Conservation (phyloP, 345 rosid genomes). For the Ailanthus altissimus region DNA sequence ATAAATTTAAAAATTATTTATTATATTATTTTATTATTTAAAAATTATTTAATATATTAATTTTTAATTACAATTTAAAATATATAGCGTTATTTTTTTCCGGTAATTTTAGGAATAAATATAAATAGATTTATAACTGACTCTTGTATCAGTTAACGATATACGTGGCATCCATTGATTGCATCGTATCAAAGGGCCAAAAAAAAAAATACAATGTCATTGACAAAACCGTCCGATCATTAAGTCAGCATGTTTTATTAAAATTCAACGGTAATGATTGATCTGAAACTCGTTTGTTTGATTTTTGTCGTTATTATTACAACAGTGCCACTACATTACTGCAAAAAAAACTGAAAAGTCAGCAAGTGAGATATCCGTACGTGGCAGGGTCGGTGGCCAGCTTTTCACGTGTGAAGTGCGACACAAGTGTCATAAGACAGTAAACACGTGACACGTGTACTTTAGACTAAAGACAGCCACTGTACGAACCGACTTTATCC, state of each 20-base stretch:
- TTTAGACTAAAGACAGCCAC: background rate
- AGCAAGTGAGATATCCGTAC: background rate
- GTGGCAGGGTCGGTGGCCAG: background rate
- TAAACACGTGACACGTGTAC: background rate
- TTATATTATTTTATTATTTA: no score
- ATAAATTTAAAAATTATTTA: no score
- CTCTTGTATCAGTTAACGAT: background rate
- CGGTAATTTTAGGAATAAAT: no score
- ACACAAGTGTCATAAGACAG: background rate
- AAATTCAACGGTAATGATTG: background rate
- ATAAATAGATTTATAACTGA: no score
- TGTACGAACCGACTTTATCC: background rate
- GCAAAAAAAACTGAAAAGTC: no score
- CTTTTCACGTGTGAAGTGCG: background rate
- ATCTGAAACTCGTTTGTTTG: background rate
- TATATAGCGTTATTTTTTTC: no score
- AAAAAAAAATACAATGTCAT: no score
- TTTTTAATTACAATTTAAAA: no score
- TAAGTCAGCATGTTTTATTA: background rate
- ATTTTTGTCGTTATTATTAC: background rate
- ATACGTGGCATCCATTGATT: background rate
- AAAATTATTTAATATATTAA: no score
- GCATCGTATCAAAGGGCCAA: no score
- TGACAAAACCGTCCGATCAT: background rate
- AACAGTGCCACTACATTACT: background rate